Base-by-base conservation (phyloP, 2,329 filamentous ascomycete species). In the Beauveria bassiana region DNA sequence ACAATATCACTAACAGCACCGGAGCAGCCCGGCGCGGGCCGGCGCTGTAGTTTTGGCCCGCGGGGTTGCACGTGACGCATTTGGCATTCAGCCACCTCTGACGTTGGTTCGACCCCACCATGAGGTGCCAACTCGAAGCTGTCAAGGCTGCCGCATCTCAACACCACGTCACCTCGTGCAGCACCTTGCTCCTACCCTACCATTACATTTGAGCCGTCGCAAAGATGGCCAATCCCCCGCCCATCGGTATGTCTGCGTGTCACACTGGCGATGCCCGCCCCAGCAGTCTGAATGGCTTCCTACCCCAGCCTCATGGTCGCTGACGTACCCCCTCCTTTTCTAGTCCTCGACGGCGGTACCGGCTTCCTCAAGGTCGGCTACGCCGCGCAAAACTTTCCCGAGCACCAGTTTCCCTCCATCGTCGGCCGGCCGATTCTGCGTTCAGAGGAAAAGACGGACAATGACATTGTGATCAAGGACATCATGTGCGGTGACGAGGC, bases 401-500 rank as follows among this genome's bases (percentile, higher is more conserved):
- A 98, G 79, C 91, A 96, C 78, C 93, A 98, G 79, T 98, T 93
- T 78, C 95, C 95, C 62, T 97, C 93, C 68, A 98, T 99, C 77
- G 92, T 99, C 75, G 95, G 95, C 74, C 91, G 95, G 69, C 95
- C 95, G 57, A 99, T 99, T 77, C 85, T 99, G 72, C 91, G 95
- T 78, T 93, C 93, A 65, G 95, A 99, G 81, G 95, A 99, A 78
- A 83, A 83, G 73, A 82, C 80, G 69, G 78, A 79, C 73, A 79
- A 76, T 72, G 78, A 84, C 72, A 70, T 85, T 80, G 87, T 84
- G 77, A 89, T 86, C 77, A 98, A 97, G 84, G 95, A 99, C 79
- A 97, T 99, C 74, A 99, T 99, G 95, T 98, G 93, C 78, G 95
- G 95, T 74, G 95, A 99, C 79, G 93, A 99, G 79, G 95, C 95